Conservation (phyloP, 2,329 filamentous ascomycete species). For the Calonectria pteridis region DNA sequence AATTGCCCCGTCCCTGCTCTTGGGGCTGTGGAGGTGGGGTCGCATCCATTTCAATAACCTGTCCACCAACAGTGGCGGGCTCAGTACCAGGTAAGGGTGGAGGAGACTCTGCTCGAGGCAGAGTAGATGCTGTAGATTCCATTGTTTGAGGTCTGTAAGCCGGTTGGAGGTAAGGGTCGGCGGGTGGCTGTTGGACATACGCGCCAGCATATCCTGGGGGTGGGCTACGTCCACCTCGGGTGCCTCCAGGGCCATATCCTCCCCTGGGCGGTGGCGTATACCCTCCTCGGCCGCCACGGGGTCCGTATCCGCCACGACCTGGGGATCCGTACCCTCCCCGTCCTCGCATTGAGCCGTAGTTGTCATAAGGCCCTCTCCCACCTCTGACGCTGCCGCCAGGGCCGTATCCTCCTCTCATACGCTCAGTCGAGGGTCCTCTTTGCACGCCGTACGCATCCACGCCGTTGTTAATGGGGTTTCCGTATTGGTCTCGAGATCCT, state of each 20-base stretch:
- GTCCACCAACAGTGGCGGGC: conserved; percentile 62
- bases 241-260: conserved; percentile 43
- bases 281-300: conserved; percentile 52
- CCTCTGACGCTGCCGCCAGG: conserved; percentile 59
- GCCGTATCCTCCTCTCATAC: conserved; percentile 64
- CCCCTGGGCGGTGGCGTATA: conserved; percentile 50
- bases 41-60: conserved; percentile 86
- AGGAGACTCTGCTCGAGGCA: conserved; percentile 73
- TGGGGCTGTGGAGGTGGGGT: conserved; percentile 59
- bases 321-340: conserved; percentile 59
- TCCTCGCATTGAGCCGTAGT: conserved; percentile 56
- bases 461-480: conserved; percentile 64
- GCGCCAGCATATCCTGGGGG: conserved; percentile 59
- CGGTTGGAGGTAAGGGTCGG: conserved; percentile 38
- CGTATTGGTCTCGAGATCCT: conserved; percentile 72
- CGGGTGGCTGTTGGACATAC: conserved; percentile 54
- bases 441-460: conserved; percentile 61
- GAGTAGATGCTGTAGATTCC: conserved; percentile 56
- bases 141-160: conserved; percentile 51
- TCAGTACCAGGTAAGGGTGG: conserved; percentile 68
- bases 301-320: conserved; percentile 58
- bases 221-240: conserved; percentile 50
- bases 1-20: conserved; percentile 60
- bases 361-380: conserved; percentile 61
- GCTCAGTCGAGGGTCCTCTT: conserved; percentile 61